A percentile compares a stretch with the other conserved stretches of the same genome.
phyloP scores from a whole-genome alignment of 805 yeast species.

The Spathaspora arborariae region DNA sequence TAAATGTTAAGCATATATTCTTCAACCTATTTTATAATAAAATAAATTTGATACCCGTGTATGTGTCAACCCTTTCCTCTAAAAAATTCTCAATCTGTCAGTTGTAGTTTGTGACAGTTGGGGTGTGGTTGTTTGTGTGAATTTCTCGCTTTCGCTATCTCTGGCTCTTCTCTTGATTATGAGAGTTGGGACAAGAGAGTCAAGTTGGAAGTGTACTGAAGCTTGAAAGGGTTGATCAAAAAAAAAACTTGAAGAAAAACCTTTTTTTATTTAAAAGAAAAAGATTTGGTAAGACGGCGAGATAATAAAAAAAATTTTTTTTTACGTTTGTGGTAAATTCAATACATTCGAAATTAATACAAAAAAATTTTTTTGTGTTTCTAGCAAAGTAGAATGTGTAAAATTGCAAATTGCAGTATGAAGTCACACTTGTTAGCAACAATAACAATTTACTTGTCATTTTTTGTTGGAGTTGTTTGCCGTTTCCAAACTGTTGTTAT shows the following conservation, averaged over 20 bases:
- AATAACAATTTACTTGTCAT: too few relatives aligned
- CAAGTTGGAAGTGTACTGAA: background rate
- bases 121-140: background rate
- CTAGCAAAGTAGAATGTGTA: background rate
- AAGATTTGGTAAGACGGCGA: background rate
- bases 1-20: background rate
- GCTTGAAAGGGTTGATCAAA: background rate
- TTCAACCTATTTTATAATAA: too few relatives aligned
- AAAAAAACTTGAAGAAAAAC: too few relatives aligned
- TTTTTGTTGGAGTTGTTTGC: too few relatives aligned
- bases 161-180: background rate
- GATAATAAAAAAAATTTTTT: too few relatives aligned
- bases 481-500: background rate
- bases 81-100: background rate
- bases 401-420: background rate
- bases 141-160: background rate
- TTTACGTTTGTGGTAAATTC: background rate
- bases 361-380: background rate
- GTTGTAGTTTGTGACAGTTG: background rate
- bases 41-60: background rate
- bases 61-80: background rate
- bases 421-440: background rate
- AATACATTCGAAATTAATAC: background rate
- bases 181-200: background rate
- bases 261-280: background rate